Conservation (phyloP, 306 rosid genomes). For the Elaeagnus macrophylla region DNA sequence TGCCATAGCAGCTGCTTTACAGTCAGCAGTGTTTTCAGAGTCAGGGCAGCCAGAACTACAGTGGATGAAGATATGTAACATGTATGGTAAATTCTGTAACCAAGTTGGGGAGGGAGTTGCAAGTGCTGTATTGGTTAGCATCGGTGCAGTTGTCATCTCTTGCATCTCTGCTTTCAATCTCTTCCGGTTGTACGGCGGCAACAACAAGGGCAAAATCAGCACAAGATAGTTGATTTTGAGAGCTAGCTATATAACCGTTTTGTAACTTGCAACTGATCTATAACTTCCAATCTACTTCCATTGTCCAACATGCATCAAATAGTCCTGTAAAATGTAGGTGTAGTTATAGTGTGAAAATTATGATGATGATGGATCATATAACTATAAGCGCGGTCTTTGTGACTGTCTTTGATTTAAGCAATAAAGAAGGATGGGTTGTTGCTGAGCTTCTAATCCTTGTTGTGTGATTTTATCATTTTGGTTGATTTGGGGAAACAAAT, state of each 20-base stretch:
- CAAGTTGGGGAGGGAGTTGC: slow-evolving; percentile 80
- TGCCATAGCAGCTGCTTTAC: slow-evolving; percentile 53
- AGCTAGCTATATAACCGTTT: not conserved
- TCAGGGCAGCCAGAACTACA: slow-evolving; percentile 73
- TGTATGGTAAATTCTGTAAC: slow-evolving; percentile 82
- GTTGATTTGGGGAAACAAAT: too few relatives aligned
- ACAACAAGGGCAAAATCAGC: slow-evolving; percentile 32
- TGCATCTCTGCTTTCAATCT: slow-evolving; percentile 76
- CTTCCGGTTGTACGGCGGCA: slow-evolving; percentile 66
- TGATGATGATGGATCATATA: not conserved
- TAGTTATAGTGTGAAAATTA: not conserved
- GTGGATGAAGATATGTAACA: slow-evolving; percentile 64
- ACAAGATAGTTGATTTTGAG: slow-evolving; percentile 30
- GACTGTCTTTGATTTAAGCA: not conserved
- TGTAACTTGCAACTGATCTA: not conserved
- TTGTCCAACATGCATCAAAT: not conserved
- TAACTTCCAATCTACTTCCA: not conserved
- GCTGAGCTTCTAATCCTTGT: not conserved
- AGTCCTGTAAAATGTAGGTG: not conserved
- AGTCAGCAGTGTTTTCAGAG: slow-evolving; percentile 61
- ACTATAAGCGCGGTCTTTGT: not conserved
- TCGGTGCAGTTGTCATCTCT: slow-evolving; percentile 54
- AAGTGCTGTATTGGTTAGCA: slow-evolving; percentile 46
- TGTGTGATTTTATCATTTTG: too few relatives aligned
- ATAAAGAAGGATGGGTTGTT: not conserved